Evolutionary conservation across 106 monocot species (phyloP).

Genomic region (Dendrobium catenatum): DNA sequence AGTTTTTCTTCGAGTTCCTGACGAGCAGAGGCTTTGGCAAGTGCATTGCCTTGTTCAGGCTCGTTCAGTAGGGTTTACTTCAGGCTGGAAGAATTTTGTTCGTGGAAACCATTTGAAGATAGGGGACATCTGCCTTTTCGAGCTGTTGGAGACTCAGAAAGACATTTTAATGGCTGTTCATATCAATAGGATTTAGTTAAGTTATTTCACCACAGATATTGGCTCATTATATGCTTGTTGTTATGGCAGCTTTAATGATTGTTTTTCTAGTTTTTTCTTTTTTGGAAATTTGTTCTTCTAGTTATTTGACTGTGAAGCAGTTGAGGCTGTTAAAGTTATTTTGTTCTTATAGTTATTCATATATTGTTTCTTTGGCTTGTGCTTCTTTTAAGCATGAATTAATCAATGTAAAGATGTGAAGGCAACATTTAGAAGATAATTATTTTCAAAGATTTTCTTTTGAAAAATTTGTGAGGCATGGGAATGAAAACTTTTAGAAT

Average conservation of each 20-base stretch:
- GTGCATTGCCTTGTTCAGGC: not conserved
- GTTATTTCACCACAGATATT: not conserved
- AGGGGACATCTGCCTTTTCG: constrained; percentile 26
- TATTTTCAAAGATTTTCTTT: too few species aligned
- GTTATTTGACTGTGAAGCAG: not conserved
- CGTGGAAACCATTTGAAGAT: constrained; percentile 16
- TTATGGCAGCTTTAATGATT: not conserved
- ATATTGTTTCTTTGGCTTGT: too few species aligned
- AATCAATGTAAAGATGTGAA: too few species aligned
- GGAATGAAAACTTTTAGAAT: too few species aligned
- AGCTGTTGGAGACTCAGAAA: constrained; percentile 1
- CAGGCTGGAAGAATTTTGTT: constrained; percentile 16
- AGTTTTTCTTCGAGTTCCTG: constrained; percentile 14
- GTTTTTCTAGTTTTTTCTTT: not conserved
- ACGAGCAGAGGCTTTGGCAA: constrained; percentile 2
- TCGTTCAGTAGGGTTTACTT: not conserved
- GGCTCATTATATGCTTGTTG: not conserved
- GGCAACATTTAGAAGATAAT: too few species aligned
- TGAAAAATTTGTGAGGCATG: too few species aligned
- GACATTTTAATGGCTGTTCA: constrained; percentile 10
- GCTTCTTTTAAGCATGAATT: too few species aligned
- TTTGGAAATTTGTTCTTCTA: not conserved
- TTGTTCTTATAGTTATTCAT: not conserved
- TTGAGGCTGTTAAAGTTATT: not conserved
- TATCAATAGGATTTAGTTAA: not conserved